A percentile compares a stretch with the other conserved stretches of the same genome.
Evolutionary conservation across 768 basidiomycete genomes (phyloP).

Genomic region (Boletus pseudo-olivaceus): DNA sequence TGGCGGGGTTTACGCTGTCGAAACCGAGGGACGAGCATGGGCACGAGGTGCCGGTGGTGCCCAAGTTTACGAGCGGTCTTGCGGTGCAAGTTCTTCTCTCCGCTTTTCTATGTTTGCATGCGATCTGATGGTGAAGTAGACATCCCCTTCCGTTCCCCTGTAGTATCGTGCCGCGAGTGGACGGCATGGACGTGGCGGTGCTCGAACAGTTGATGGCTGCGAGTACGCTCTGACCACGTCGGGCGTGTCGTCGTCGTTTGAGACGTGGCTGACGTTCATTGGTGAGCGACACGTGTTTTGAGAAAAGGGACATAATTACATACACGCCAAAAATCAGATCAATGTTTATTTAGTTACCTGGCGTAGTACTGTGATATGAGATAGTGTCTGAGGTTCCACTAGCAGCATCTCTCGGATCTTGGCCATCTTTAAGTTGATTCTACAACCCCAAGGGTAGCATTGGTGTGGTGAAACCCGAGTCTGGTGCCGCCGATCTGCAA

Average conservation of each 20-base stretch:
- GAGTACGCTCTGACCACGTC: neutral
- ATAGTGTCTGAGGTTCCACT: too few relatives aligned
- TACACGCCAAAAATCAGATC: too few relatives aligned
- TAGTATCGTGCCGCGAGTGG: constrained; percentile 5
- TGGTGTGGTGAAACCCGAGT: too few relatives aligned
- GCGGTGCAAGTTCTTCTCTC: constrained; percentile 2
- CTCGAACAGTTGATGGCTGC: constrained; percentile 5
- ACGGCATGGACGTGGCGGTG: neutral
- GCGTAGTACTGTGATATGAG: too few relatives aligned
- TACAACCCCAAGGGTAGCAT: too few relatives aligned
- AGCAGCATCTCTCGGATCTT: too few relatives aligned
- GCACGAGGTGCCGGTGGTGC: constrained; percentile 11
- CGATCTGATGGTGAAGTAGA: neutral
- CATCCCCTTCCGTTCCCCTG: constrained; percentile 11
- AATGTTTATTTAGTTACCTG: too few relatives aligned
- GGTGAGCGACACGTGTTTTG: too few relatives aligned
- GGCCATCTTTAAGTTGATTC: too few relatives aligned
- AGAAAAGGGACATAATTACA: too few relatives aligned
- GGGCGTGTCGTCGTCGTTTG: neutral
- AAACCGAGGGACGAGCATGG: constrained; percentile 4
- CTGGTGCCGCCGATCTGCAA: too few relatives aligned
- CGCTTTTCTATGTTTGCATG: neutral
- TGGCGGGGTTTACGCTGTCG: constrained; percentile 14
- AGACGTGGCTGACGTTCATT: too few relatives aligned
- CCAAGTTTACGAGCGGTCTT: constrained; percentile 13